These are phyloP conservation scores for Plantago elongata DNA, from an alignment of 257 asterid genomes.

Conservation along the genomic window DNA sequence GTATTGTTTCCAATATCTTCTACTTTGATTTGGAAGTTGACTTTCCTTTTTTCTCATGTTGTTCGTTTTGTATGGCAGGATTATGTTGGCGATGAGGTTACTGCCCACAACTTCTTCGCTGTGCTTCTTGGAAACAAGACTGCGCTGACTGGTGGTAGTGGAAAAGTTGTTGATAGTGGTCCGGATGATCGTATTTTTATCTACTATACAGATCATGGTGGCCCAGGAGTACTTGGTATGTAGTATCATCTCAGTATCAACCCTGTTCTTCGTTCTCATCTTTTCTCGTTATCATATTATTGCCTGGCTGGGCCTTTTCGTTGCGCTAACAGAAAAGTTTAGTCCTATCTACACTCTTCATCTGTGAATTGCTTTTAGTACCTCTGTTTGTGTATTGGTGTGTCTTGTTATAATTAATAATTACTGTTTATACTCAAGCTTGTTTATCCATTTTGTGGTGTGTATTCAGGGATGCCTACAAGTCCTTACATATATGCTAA, in stretches of 20 bases:
- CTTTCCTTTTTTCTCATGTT: constrained; percentile 21
- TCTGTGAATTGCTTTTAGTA: neutral
- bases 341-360: neutral
- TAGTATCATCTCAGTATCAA: constrained; percentile 8
- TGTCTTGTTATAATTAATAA: neutral
- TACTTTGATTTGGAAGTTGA: constrained; percentile 12
- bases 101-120: constrained; percentile 61
- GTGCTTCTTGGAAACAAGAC: constrained; percentile 77
- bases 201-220: constrained; percentile 91
- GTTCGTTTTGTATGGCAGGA: constrained; percentile 52
- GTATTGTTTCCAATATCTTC: constrained; percentile 14
- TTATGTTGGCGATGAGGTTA: constrained; percentile 72
- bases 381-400: neutral
- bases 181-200: constrained; percentile 86
- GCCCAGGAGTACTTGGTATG: constrained; percentile 94
- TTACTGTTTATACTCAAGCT: neutral
- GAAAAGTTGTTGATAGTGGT: constrained; percentile 90
- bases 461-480: constrained; percentile 76
- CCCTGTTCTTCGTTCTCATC: constrained; percentile 6
- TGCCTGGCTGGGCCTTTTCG: neutral
- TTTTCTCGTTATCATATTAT: constrained; percentile 10
- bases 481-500: constrained; percentile 74
- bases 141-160: constrained; percentile 84
- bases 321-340: neutral
- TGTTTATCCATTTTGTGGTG: constrained; percentile 17